Percentiles rank a stretch among this genome's conserved stretches.
Evolutionary conservation across 441 rosid genomes (phyloP).

Genomic region (Populus hybrid): DNA sequence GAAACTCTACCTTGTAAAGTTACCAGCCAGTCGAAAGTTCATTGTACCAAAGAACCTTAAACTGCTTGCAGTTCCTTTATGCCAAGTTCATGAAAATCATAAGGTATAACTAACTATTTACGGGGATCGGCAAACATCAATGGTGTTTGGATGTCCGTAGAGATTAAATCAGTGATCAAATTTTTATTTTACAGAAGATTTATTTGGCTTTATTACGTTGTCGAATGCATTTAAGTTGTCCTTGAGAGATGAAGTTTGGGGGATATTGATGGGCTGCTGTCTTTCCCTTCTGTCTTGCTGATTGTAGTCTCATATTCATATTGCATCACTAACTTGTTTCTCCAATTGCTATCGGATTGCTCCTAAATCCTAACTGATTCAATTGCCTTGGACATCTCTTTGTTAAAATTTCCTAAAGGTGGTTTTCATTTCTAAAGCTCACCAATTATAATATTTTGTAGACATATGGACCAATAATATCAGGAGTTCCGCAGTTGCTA

Average conservation of each 20-base stretch:
- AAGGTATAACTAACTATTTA: conserved; percentile 37
- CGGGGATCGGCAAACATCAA: background rate
- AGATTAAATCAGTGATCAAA: background rate
- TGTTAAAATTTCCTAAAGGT: background rate
- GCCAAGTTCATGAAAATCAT: conserved; percentile 66
- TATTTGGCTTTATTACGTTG: background rate
- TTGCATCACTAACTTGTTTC: background rate
- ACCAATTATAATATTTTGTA: conserved; percentile 24
- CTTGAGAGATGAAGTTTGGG: background rate
- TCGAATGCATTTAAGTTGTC: background rate
- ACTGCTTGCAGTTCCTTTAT: conserved; percentile 77
- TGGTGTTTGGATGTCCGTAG: background rate
- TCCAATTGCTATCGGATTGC: background rate
- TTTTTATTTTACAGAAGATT: background rate
- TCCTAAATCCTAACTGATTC: background rate
- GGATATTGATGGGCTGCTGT: background rate
- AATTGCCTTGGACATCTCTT: background rate
- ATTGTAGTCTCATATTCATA: background rate
- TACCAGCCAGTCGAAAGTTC: conserved; percentile 55
- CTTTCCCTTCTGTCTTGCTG: background rate
- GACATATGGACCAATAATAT: conserved; percentile 75
- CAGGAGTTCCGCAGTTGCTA: conserved; percentile 74
- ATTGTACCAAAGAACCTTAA: conserved; percentile 68
- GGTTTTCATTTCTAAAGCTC: conserved; percentile 5
- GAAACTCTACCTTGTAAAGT: conserved; percentile 69